These are phyloP conservation scores for Drechslerella dactyloides DNA, from an alignment of 2,329 filamentous ascomycete species.

Conservation along the genomic window DNA sequence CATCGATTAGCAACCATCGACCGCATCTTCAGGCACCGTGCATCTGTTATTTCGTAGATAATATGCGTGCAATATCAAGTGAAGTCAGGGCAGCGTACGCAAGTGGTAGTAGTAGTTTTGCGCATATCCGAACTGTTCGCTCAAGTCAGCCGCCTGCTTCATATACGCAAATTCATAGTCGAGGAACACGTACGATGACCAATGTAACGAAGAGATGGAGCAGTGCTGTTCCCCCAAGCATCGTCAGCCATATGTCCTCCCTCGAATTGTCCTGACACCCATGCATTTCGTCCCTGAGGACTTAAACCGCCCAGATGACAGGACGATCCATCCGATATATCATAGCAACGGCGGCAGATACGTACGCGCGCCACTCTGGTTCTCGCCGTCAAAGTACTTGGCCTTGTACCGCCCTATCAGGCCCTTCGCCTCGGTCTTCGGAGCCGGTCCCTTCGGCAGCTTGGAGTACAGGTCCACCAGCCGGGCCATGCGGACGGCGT, in stretches of 20 bases:
- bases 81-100: conserved; percentile 69
- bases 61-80: not conserved
- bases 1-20: conserved; percentile 27
- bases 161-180: not conserved
- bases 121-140: conserved; percentile 74
- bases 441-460: conserved; percentile 89
- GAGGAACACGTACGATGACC: conserved; percentile 61
- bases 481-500: conserved; percentile 96
- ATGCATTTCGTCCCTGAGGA: conserved; percentile 32
- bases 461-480: conserved; percentile 99
- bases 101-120: conserved; percentile 99
- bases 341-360: conserved; percentile 53
- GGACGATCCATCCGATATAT: not conserved
- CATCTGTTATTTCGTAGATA: not conserved
- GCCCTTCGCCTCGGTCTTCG: conserved; percentile 80
- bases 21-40: conserved; percentile 25
- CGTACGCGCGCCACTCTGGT: conserved; percentile 85
- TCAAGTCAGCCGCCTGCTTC: conserved; percentile 9
- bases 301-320: conserved; percentile 17
- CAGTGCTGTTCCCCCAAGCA: conserved; percentile 68
- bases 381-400: conserved; percentile 88
- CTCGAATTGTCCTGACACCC: conserved; percentile 12
- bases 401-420: conserved; percentile 86
- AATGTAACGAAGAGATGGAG: conserved; percentile 82
- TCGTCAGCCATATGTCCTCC: conserved; percentile 43